phyloP scores from a whole-genome alignment of 1,139 yeast genomes.

The Scheffersomyces titani region DNA sequence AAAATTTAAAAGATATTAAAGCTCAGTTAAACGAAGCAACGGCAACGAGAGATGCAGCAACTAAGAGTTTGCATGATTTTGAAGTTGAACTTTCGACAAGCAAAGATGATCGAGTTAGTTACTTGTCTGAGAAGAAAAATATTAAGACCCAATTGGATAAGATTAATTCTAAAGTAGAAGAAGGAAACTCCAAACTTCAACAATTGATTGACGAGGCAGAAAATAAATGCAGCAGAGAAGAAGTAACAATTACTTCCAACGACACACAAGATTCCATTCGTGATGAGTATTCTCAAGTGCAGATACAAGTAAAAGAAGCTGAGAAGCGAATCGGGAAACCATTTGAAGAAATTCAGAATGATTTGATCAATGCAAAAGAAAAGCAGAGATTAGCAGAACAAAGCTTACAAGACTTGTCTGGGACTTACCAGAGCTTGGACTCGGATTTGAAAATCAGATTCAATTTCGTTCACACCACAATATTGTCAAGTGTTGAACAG shows the following conservation, averaged over 20 bases:
- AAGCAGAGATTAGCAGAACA: slow-evolving; percentile 31
- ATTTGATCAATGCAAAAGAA: slow-evolving; percentile 24
- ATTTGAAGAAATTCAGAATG: slow-evolving; percentile 39
- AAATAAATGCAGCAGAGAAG: slow-evolving; percentile 30
- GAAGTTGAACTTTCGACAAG: slow-evolving; percentile 15
- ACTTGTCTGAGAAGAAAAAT: slow-evolving; percentile 12
- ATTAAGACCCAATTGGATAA: slow-evolving; percentile 12
- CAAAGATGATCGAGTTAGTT: slow-evolving; percentile 12
- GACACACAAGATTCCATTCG: slow-evolving; percentile 42
- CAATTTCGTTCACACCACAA: slow-evolving; percentile 50
- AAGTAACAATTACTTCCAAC: slow-evolving; percentile 24
- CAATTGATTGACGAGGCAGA: slow-evolving; percentile 30
- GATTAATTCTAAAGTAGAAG: slow-evolving; percentile 12
- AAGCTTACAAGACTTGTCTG: slow-evolving; percentile 22
- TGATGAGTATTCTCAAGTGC: slow-evolving; percentile 32
- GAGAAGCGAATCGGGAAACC: slow-evolving; percentile 37
- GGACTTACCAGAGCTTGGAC: slow-evolving; percentile 24
- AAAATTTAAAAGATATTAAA: not conserved
- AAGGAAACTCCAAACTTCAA: slow-evolving; percentile 19
- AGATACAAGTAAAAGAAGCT: slow-evolving; percentile 36
- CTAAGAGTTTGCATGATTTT: slow-evolving; percentile 6
- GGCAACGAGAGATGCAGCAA: not conserved
- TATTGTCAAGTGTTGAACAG: slow-evolving; percentile 26
- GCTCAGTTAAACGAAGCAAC: not conserved
- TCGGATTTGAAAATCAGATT: slow-evolving; percentile 49